Evolutionary conservation across 306 rosid species (phyloP).

Genomic region (Psophocarpus tetragonolobus): DNA sequence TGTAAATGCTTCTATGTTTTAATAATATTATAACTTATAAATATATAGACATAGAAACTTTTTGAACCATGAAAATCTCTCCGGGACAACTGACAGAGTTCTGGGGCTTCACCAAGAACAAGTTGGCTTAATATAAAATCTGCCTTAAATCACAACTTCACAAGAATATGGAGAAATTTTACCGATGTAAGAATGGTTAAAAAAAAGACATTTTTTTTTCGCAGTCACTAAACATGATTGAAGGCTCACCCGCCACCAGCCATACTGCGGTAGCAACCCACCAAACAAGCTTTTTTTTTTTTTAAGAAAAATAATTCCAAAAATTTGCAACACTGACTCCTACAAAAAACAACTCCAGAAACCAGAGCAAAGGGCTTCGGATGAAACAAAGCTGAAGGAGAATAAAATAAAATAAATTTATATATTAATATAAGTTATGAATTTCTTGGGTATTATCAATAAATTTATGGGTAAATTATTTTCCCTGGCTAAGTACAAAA

Average conservation of each 20-base stretch:
- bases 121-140: neutral
- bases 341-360: conserved; percentile 10
- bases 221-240: neutral
- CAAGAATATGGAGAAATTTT: neutral
- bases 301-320: neutral
- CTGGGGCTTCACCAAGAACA: neutral
- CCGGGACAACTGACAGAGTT: neutral
- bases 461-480: neutral
- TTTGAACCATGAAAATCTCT: neutral
- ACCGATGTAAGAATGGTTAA: neutral
- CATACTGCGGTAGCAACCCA: neutral
- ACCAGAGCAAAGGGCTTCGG: neutral
- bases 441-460: neutral
- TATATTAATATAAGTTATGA: neutral
- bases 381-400: neutral
- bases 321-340: neutral
- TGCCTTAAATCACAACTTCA: neutral
- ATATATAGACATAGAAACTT: neutral
- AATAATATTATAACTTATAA: neutral
- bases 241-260: conserved; percentile 19
- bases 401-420: neutral
- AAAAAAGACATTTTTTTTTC: neutral
- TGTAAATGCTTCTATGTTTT: neutral
- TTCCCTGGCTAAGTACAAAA: neutral
- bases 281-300: neutral